A percentile compares a stretch with the other conserved stretches of the same genome.
These are phyloP conservation scores for Penicillium palitans DNA, from an alignment of 2,329 filamentous ascomycete genomes.

Conservation along the genomic window DNA sequence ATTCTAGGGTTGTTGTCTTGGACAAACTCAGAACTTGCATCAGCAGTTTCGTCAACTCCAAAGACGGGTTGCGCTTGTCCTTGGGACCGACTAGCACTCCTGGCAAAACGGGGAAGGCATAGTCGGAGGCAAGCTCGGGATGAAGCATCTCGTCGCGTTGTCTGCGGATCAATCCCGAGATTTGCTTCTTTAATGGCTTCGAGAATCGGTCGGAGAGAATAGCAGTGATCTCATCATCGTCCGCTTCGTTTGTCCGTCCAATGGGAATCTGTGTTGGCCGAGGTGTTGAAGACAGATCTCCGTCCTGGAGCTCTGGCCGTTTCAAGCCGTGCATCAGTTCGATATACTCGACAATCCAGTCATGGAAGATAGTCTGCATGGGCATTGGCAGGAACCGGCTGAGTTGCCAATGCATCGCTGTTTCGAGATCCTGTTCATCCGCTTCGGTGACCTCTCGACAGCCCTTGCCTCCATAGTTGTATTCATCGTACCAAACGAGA, in stretches of 20 bases:
- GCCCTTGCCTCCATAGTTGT: constrained; percentile 96
- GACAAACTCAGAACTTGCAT: constrained; percentile 92
- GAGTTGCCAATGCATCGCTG: constrained; percentile 98
- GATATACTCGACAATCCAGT: constrained; percentile 94
- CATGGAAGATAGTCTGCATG: constrained; percentile 80
- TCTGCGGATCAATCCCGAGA: constrained; percentile 74
- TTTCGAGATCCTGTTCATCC: constrained; percentile 79
- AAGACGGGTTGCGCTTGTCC: constrained; percentile 67
- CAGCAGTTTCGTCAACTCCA: constrained; percentile 88
- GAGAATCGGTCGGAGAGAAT: constrained; percentile 82
- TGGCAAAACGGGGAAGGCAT: constrained; percentile 76
- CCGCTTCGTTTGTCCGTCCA: constrained; percentile 59
- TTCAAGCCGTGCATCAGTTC: constrained; percentile 90
- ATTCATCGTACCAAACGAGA: constrained; percentile 97
- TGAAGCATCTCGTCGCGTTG: constrained; percentile 89
- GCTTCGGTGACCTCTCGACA: constrained; percentile 75
- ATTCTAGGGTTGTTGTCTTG: constrained; percentile 86
- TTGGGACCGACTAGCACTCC: constrained; percentile 45
- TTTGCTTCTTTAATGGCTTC: constrained; percentile 86
- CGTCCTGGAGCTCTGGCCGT: constrained; percentile 57
- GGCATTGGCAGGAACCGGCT: constrained; percentile 79
- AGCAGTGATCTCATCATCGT: constrained; percentile 60
- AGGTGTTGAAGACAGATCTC: constrained; percentile 59
- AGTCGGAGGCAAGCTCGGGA: constrained; percentile 82
- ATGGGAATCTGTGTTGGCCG: constrained; percentile 63